Base-by-base conservation (phyloP, 345 rosid species). In the Pistacia vera region DNA sequence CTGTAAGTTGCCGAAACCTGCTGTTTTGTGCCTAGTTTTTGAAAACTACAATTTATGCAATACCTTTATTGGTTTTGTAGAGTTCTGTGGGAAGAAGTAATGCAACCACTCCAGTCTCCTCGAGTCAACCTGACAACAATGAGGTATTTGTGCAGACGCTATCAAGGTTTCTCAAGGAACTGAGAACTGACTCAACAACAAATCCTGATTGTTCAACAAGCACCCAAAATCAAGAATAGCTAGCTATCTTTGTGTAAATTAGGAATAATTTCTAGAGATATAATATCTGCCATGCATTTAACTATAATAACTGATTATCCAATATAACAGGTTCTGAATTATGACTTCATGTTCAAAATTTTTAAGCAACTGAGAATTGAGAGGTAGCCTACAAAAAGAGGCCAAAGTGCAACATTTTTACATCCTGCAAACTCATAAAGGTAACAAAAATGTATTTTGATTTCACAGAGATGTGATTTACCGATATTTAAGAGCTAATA, bases 121-220 rank as follows among this genome's bases (percentile, higher is more conserved):
- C 79, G 8, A 70, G 14, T 58, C 73, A 70, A 72, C 62, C 81
- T 30, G 74, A 66, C 60, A 60, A 9, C 56, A 66, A 81, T 33
- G 66, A 65, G 46, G 83, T 70, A 14, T 66, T 81, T 38, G 81
- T 66, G 63, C 66, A 74, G 72, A 77, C 74, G 3, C 16, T 81
- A 59, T 58, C 71, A 1, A 64, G 64, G 48, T 81, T 74, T 81
- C 79, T 81, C 69, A 59, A 78, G 9, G 78, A 74, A 56, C 60
- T 78, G 48, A 70, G 63, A 55, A 25, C 72, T 28, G 44, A 75
- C 68, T 36, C 74, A 5, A 18, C 64, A 56, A 38, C 63, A n/a
- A 33, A 41, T 57, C 74, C 54, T 38, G 36, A 70, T 11, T 16
- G 35, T 20, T 55, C 33, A 41, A 36, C 63, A 38, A 56, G 63